phyloP scores from a whole-genome alignment of 352 stramenopile species.

The Globisporangium solare region DNA sequence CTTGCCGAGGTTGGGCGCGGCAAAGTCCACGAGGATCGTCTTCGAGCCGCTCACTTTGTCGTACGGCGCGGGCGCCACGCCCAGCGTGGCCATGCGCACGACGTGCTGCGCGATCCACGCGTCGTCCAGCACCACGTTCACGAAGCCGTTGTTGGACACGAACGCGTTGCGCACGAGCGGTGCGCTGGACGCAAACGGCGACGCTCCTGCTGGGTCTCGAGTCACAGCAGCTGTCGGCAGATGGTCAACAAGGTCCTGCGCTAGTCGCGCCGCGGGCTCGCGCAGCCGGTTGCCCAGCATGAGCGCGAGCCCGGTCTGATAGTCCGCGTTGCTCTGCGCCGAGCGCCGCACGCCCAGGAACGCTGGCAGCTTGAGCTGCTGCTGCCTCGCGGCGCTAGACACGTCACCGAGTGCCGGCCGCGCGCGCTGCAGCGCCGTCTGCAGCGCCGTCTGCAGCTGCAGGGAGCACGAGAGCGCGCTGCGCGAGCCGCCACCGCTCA shows the following conservation, averaged over 20 bases:
- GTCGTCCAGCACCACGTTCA: slow-evolving; percentile 73
- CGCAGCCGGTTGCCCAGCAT: slow-evolving; percentile 44
- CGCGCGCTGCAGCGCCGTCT: slow-evolving; percentile 27
- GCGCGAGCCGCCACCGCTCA: slow-evolving; percentile 13
- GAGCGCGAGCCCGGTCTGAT: slow-evolving; percentile 70
- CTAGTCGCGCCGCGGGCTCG: slow-evolving; percentile 35
- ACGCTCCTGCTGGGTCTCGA: background rate
- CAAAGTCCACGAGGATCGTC: slow-evolving; percentile 75
- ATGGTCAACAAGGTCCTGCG: slow-evolving; percentile 27
- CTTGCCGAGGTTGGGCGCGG: slow-evolving; percentile 81
- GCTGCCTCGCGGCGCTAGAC: slow-evolving; percentile 6
- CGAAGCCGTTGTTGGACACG: slow-evolving; percentile 64
- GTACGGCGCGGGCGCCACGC: slow-evolving; percentile 6
- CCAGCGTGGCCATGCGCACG: slow-evolving; percentile 46
- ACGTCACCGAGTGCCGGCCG: slow-evolving; percentile 24
- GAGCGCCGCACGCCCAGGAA: slow-evolving; percentile 64
- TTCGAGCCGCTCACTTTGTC: slow-evolving; percentile 8
- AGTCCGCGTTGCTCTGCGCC: slow-evolving; percentile 56
- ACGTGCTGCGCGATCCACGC: slow-evolving; percentile 62
- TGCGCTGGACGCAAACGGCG: background rate
- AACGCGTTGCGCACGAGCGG: slow-evolving; percentile 36
- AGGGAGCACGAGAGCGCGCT: slow-evolving; percentile 42
- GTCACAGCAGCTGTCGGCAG: background rate
- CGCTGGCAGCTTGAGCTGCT: slow-evolving; percentile 25
- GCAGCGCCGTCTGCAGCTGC: slow-evolving; percentile 44